Base-by-base conservation (phyloP, 345 rosid species). In the Eucalyptus curtisii region DNA sequence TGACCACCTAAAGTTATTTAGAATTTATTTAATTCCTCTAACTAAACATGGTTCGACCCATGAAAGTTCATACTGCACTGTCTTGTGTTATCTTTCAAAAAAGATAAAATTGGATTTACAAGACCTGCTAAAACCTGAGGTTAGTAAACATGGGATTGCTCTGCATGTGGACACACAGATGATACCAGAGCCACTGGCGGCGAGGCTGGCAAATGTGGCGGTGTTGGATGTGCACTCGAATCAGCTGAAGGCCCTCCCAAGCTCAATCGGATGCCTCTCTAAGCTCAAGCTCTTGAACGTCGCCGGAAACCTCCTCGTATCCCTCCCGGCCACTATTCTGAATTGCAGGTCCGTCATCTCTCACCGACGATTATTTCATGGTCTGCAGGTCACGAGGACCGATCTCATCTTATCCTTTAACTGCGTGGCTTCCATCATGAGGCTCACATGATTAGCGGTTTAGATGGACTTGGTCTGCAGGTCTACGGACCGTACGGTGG, bases 171-270 rank as follows among this genome's bases (percentile, higher is more conserved):
- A 20, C 87, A 48, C 30, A 55, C 95, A 97, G 99, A 94, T 37
- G 49, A 96, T 97, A 93, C 98, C 98, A 42, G 99, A 97, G 91
- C 96, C 99, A 2, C 89, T 96, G 31, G 93, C 94, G 48, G 99
- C 98, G 5, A 95, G 99, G 92, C 90, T 97, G 89, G 91, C 95
- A 45, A 97, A 97, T 87, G 90, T 96, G 91, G 92, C 93, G 91
- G 95, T 91, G 90, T 87, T 97, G 89, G 99, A 97, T 88, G 97
- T 93, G 88, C 98, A 94, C 91, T 97, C 99, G 1, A 97, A 97
- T 88, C 97, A 96, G 91, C 94, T 97, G 17, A 94, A 92, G 91
- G 90, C 91, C 61, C 95, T 97, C 44, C 99, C 99, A 4, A 95
- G 95, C 85, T 97, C 99, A 47, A 92, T 97, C 12, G 99, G 99